These are phyloP conservation scores for Tricholoma flavovirens DNA, from an alignment of 768 basidiomycete species.

Conservation along the genomic window DNA sequence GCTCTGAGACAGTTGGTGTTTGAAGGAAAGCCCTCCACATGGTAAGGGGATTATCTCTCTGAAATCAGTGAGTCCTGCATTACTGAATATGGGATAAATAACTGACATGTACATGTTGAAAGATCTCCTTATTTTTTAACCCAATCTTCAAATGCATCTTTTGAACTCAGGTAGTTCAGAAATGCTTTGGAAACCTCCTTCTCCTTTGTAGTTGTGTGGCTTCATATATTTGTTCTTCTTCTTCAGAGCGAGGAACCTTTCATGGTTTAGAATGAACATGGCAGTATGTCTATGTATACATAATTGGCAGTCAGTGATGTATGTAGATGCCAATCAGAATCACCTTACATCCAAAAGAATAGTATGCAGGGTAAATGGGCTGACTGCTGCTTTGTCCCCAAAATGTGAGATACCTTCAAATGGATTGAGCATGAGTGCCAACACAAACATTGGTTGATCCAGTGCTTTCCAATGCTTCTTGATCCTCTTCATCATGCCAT, in stretches of 20 bases:
- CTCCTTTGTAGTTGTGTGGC: constrained; percentile 4
- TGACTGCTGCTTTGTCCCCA: too few species aligned
- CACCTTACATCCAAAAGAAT: constrained; percentile 20
- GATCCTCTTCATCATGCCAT: too few species aligned
- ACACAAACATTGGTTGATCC: too few species aligned
- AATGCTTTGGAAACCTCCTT: constrained; percentile 14
- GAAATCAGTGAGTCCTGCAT: too few species aligned
- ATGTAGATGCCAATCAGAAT: too few species aligned
- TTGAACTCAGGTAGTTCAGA: constrained; percentile 11
- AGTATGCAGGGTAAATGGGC: constrained; percentile 17
- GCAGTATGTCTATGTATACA: constrained; percentile 9
- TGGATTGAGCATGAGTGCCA: too few species aligned
- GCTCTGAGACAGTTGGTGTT: not conserved
- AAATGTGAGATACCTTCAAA: too few species aligned
- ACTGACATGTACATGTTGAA: too few species aligned
- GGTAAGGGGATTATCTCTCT: constrained; percentile 11
- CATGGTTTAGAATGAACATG: constrained; percentile 11
- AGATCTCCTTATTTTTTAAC: too few species aligned
- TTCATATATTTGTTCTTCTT: constrained; percentile 6
- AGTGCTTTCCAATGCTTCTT: too few species aligned
- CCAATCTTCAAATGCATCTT: constrained; percentile 14
- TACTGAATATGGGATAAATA: too few species aligned
- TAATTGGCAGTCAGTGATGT: not conserved
- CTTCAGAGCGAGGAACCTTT: constrained; percentile 8
- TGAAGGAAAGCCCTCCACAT: constrained; percentile 4